Base-by-base conservation (phyloP, 176 grass and related monocot genomes). In the Musa troglodytarum region DNA sequence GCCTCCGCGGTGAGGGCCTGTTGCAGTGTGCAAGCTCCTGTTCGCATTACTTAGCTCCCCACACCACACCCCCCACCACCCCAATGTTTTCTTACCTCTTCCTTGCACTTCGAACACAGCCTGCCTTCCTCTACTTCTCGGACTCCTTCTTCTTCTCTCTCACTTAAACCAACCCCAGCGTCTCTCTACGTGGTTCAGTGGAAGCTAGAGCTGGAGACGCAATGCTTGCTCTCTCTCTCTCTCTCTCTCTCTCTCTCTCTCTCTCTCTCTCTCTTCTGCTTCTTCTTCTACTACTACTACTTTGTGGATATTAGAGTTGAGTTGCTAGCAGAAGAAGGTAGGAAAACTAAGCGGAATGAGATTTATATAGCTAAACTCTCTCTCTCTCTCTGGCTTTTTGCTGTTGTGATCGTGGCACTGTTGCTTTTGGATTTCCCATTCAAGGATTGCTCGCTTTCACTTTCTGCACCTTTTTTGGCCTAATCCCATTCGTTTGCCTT, bases 1-100 rank as follows among this genome's bases (percentile, higher is more conserved):
- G 93, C 93, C 89, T 96, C 93, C 76, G 89, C 87, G 77, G 89
- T 92, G 59, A 96, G 93, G 79, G 93, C 88, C 93, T 96, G 93
- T 72, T 96, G 93, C 69, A 96, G 78, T 29, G 93, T 90, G 81
- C 82, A 87, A 68, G 84, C 87, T 51, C 93, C 89, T 68, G 89
- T 89, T 50, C 93, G 93, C 89, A 96, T 96, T 78, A 80, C 89
- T 85, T 63, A 63, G 69, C 57, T 7, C 62, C 54, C 71, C 68
- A 61, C 25, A 50, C 73, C 76, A 66, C 82, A 3, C 29, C 34
- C 0, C 34, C 34, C 53, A 21, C 79, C 53, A 63, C 85, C 65
- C 71, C 29, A 7, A 20, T 73, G 16, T 73, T 54, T 23, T 4
- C 17, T 7, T 53, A 4, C 11, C 50, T 73, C 49, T 5, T 54